Evolutionary conservation across 805 yeast genomes (phyloP).

Genomic region (Candida piceae): DNA sequence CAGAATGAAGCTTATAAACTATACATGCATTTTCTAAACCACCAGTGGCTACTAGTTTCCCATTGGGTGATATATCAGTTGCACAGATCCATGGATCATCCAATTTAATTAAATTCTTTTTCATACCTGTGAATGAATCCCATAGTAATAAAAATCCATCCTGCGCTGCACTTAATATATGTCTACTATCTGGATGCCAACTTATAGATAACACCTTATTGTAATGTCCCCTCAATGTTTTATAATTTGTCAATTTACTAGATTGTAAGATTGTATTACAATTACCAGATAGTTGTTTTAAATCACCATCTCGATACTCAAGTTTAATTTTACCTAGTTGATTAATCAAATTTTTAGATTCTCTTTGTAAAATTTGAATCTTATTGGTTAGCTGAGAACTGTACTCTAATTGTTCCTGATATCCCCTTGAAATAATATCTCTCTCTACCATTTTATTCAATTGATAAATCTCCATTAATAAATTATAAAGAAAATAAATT

Average conservation of each 20-base stretch:
- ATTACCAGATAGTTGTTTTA: constrained; percentile 22
- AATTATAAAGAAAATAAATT: too few species aligned
- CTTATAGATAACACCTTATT: constrained; percentile 65
- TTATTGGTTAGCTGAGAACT: constrained; percentile 16
- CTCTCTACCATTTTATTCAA: too few species aligned
- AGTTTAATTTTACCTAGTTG: constrained; percentile 26
- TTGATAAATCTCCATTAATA: too few species aligned
- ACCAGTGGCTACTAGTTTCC: constrained; percentile 66
- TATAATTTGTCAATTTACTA: constrained; percentile 17
- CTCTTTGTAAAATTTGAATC: constrained; percentile 22
- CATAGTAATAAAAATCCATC: constrained; percentile 83
- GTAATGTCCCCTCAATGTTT: constrained; percentile 57
- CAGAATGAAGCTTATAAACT: constrained; percentile 44
- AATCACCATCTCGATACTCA: constrained; percentile 24
- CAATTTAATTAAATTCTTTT: constrained; percentile 62
- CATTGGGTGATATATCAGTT: constrained; percentile 68
- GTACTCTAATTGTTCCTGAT: constrained; percentile 23
- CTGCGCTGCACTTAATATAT: constrained; percentile 69
- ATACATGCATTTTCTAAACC: constrained; percentile 81
- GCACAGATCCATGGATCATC: constrained; percentile 77
- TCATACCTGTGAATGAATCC: constrained; percentile 72
- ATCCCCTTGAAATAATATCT: constrained; percentile 4
- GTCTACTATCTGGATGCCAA: constrained; percentile 64
- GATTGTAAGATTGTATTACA: constrained; percentile 10
- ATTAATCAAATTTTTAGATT: constrained; percentile 20